Evolutionary conservation across 140 eudicot genomes (phyloP).

Genomic region (Oenanthe javanica): DNA sequence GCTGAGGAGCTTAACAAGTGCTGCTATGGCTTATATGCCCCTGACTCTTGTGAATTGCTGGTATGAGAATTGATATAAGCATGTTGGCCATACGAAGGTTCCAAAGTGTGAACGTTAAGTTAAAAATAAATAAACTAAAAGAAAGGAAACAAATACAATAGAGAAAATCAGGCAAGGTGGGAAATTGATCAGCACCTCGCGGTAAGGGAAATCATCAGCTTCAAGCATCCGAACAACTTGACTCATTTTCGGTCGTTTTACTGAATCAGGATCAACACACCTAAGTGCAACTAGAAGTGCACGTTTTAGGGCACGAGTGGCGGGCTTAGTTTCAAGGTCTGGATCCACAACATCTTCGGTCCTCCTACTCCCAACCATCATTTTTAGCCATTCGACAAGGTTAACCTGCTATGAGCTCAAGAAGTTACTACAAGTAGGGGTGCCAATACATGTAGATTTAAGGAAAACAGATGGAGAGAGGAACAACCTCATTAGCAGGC

Average conservation of each 20-base stretch:
- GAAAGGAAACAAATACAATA: not conserved
- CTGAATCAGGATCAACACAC: slow-evolving; percentile 92
- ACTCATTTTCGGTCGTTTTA: slow-evolving; percentile 88
- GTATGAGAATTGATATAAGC: not conserved
- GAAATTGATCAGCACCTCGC: slow-evolving; percentile 52
- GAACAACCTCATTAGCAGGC: slow-evolving; percentile 65
- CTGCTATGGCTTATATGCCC: not conserved
- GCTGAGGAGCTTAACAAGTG: not conserved
- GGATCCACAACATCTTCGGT: slow-evolving; percentile 92
- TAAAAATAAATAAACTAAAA: not conserved
- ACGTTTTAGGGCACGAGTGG: slow-evolving; percentile 77
- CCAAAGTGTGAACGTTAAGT: not conserved
- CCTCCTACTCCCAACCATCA: slow-evolving; percentile 87
- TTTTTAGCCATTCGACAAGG: slow-evolving; percentile 97
- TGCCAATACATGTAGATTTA: not conserved
- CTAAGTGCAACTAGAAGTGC: slow-evolving; percentile 89
- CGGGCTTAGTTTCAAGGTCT: slow-evolving; percentile 57
- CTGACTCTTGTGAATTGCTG: not conserved
- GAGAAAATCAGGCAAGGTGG: not conserved
- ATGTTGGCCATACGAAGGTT: not conserved
- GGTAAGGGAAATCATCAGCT: slow-evolving; percentile 71
- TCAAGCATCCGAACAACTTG: slow-evolving; percentile 92
- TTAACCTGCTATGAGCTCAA: slow-evolving; percentile 46
- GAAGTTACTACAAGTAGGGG: not conserved
- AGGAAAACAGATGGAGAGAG: not conserved